Base-by-base conservation (phyloP, 768 basidiomycete species). In the Boletellus ananas region DNA sequence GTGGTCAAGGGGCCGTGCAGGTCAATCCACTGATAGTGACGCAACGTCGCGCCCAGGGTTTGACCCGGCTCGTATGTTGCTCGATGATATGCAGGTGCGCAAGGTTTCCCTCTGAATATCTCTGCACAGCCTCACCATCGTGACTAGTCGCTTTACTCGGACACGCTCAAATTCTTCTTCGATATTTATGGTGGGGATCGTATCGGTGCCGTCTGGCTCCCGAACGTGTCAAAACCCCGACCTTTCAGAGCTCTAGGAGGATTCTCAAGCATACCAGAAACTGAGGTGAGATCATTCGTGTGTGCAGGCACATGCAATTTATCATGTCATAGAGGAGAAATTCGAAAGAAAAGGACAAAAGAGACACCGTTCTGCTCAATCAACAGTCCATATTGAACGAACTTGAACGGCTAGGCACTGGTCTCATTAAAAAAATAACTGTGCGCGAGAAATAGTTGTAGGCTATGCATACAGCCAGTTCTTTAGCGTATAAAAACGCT, bases 181-280 rank as follows among this genome's bases (percentile, higher is more conserved):
- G 94, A 98, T 56, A 72, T 79, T 0, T 76, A 83, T 31, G 96
- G 96, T 12, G 92, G 94, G 0, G 74, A 80, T 49, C 72, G 74
- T 31, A 85, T 94, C 45, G 94, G 90, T 6, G 84, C 78, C 1
- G 84, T 96, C 2, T 98, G 93, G 91, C 89, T 94, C 59, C 86
- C 90, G 6, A 74, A 73, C 13, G 69, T 90, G 31, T 78, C 77
- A 49, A 70, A 76, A 21, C 68, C 80, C 1, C 72, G 85, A 40
- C 75, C 83, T 5, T 92, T 94, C 74, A 82, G 87, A 53, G 90
- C 92, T 7, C 73, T 94, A 39, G 83, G 87, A 21, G 87, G 87
- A 10, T 95, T 87, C 68, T 91, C 89, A 1, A 81, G 83, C 48
- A 68, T 67, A 16, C 92, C 92, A 4, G 55, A 61, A 11, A 25